Evolutionary conservation across 1,284 basidiomycete species (phyloP), one percentile per base, ranked within the genome.

Genomic region (Dichomitus squalens): DNA sequence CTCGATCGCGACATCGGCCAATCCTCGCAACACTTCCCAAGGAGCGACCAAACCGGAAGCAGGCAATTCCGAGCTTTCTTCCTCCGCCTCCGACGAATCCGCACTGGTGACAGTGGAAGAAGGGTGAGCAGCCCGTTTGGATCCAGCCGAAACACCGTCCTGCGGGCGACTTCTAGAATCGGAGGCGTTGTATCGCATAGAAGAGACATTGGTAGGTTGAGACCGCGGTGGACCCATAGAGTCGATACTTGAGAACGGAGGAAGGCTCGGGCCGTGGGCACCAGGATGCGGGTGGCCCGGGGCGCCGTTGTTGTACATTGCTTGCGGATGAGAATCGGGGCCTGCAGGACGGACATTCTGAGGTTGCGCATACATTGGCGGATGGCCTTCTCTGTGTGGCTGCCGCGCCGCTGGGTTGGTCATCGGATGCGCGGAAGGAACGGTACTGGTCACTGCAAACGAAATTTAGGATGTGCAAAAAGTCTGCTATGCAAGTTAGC

Each of bases 1-100:
- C 69, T 90, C 84, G 55, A 86, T 85, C 29, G 90, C 90, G 39
- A 91, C 88, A 74, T 92, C 88, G 29, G 90, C 90, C 55, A 93
- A 73, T 49, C 89, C 88, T 61, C 89, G 79, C 52, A 93, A 76
- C 38, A 92, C 91, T 73, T 92, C 89, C 86, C 89, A 90, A 44
- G 90, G 90, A 6, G 91, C 91, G 55, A 92, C 84, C 40, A 93
- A 79, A 44, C 91, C 90, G 14, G 85, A 85, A 39, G 90, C 88
- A 4, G 92, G 90, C 4, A 95, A 75, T 67, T 90, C 92, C 7
- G 86, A 84, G 59, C 84, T 85, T 48, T 87, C 85, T 36, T 90
- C 88, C 52, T 90, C 87, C 34, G 84, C 71, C 67, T 93, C 91
- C 36, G 90, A 89, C 2, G 89, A 91, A 70, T 91, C 85, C 12